Evolutionary conservation across 208 protist genomes (phyloP).

Genomic region (Balamuthia mandrillaris): DNA sequence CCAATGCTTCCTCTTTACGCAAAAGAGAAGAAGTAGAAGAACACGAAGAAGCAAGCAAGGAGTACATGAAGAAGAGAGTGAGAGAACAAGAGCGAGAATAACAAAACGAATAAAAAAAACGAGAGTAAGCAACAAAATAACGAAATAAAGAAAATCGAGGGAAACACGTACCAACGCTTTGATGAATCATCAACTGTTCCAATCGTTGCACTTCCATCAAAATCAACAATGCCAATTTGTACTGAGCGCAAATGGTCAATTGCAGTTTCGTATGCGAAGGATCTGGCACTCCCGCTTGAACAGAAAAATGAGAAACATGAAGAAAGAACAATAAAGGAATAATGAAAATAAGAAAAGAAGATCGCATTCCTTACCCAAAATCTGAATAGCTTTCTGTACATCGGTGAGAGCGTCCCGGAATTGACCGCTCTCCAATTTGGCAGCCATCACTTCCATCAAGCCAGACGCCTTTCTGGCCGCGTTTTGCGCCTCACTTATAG

Average conservation of each 20-base stretch:
- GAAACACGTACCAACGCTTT: too few species aligned
- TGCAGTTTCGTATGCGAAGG: neutral
- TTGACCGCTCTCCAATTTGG: conserved; percentile 3
- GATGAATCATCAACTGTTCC: too few species aligned
- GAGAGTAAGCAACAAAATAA: too few species aligned
- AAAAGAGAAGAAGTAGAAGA: too few species aligned
- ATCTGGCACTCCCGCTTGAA: too few species aligned
- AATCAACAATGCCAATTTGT: conserved; percentile 14
- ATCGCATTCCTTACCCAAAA: neutral
- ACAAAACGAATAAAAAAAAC: neutral
- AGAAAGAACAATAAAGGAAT: neutral
- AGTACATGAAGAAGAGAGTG: too few species aligned
- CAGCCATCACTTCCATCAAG: too few species aligned
- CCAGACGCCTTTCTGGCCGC: too few species aligned
- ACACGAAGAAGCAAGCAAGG: too few species aligned
- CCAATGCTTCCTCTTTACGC: neutral
- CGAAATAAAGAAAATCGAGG: too few species aligned
- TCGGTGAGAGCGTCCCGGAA: conserved; percentile 21
- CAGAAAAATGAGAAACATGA: too few species aligned
- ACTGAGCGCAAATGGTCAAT: neutral
- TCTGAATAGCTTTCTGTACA: neutral
- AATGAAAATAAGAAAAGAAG: neutral
- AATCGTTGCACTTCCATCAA: neutral
- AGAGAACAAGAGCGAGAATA: neutral
- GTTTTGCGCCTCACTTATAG: too few species aligned